Evolutionary conservation across 805 yeast species (phyloP).

Genomic region (Saccharomycopsis babjevae): DNA sequence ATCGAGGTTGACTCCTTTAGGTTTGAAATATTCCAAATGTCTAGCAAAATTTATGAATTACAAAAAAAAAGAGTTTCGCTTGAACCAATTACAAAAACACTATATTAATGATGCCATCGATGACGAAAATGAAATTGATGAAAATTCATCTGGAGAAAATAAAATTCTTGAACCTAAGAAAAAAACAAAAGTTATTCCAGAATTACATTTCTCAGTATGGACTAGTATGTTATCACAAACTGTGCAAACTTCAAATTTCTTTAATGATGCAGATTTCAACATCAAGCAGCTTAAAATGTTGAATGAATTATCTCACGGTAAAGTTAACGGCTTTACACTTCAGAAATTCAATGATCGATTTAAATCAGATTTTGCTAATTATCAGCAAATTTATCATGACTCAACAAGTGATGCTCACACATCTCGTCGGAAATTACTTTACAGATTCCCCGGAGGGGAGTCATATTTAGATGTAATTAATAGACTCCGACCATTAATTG

Average conservation of each 20-base stretch:
- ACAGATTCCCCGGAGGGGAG: constrained; percentile 96
- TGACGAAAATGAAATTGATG: constrained; percentile 21
- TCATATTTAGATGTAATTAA: constrained; percentile 90
- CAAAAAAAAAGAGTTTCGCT: constrained; percentile 62
- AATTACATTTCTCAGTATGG: constrained; percentile 83
- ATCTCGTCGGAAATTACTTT: constrained; percentile 67
- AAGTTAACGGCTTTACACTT: constrained; percentile 85
- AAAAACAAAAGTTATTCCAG: constrained; percentile 35
- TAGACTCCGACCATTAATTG: constrained; percentile 79
- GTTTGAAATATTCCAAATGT: constrained; percentile 61
- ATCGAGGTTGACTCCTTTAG: constrained; percentile 68
- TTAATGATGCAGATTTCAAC: constrained; percentile 65
- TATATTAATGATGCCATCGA: constrained; percentile 28
- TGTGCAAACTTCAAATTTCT: constrained; percentile 64
- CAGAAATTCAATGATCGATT: constrained; percentile 60
- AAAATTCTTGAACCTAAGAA: not conserved
- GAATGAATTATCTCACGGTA: constrained; percentile 89
- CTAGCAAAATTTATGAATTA: constrained; percentile 61
- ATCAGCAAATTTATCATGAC: constrained; percentile 24
- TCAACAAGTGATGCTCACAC: constrained; percentile 1
- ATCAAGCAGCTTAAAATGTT: constrained; percentile 87
- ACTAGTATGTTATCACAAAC: constrained; percentile 77
- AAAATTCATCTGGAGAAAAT: constrained; percentile 11
- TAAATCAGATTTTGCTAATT: constrained; percentile 63
- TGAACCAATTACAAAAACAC: constrained; percentile 46